These are phyloP conservation scores for Ganoderma lucidum DNA, from an alignment of 1,284 basidiomycete species.

Conservation along the genomic window DNA sequence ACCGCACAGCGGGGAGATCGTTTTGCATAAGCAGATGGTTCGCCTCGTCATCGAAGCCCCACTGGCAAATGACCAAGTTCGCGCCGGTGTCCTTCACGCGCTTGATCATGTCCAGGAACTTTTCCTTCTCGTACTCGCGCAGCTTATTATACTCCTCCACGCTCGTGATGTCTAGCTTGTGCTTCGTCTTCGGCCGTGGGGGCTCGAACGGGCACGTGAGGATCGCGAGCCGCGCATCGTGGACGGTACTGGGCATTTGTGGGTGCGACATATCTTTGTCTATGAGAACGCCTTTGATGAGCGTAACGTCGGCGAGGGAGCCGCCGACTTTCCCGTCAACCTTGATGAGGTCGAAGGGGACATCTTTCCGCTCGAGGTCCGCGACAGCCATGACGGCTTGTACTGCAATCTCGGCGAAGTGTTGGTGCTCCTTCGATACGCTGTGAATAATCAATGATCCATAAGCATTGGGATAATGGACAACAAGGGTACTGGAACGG, in stretches of 20 bases:
- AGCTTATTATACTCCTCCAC: conserved; percentile 99
- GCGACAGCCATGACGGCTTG: conserved; percentile 97
- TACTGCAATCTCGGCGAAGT: conserved; percentile 98
- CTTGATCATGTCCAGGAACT: conserved; percentile 98
- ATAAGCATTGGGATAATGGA: conserved; percentile 9
- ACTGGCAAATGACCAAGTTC: conserved; percentile 99
- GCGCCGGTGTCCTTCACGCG: conserved; percentile 98
- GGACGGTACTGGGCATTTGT: conserved; percentile 92
- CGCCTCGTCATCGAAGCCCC: conserved; percentile 99
- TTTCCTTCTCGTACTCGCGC: conserved; percentile 94
- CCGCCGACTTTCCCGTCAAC: conserved; percentile 99
- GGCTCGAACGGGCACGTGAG: conserved; percentile 99
- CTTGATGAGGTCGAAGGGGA: conserved; percentile 99
- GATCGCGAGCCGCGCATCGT: conserved; percentile 94
- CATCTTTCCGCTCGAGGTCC: conserved; percentile 93
- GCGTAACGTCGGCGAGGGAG: conserved; percentile 91
- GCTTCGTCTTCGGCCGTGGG: conserved; percentile 98
- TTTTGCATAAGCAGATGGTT: conserved; percentile 99
- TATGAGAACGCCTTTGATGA: conserved; percentile 96
- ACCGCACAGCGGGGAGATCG: conserved; percentile 96
- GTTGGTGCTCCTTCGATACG: conserved; percentile 94
- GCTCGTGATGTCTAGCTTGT: conserved; percentile 96
- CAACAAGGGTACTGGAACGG: background rate
- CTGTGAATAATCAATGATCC: conserved; percentile 50
- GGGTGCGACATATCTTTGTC: conserved; percentile 99